Base-by-base conservation (phyloP, 345 rosid species). In the Acer saccharum region DNA sequence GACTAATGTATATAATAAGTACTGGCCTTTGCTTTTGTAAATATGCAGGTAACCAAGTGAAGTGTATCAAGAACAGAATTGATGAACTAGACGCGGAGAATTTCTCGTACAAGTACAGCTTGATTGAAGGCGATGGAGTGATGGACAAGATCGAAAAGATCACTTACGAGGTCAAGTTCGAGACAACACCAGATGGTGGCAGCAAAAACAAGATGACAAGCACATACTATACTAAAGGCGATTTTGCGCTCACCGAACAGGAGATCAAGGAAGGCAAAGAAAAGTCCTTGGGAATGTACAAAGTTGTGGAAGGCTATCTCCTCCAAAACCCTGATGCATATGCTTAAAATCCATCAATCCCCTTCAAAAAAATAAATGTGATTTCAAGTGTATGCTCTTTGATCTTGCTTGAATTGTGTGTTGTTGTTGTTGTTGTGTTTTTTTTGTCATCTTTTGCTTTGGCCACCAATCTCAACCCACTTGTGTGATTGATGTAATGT, bases 221-320 rank as follows among this genome's bases (percentile, higher is more conserved):
- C 75, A 82, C 80, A n/a, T 85, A 79, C 73, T 66, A 81, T 14
- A 76, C 83, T 21, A 78, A 73, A 46, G 83, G 82, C 23, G 76
- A 79, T 7, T 2, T 65, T 10, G 81, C 52, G 77, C 69, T 82
- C 0, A 67, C 43, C 0, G 85, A 85, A 55, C 87, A 85, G 69
- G 81, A 83, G 25, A 61, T 81, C 7, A 80, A 72, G 79, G 69
- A 60, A 4, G 84, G 86, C 71, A 79, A 81, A 58, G 82, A 81
- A 14, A 83, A 80, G 72, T 80, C 80, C 44, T 71, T 79, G 79
- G 86, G 64, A 20, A 44, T 85, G 54, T 83, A 65, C 82, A 85
- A 83, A 74, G 76, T 78, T 18, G 81, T 81, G 2, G 88, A 87
- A 65, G 74, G 32, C 27, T 79, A 81, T 60, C 86, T 87, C 20